phyloP scores from a whole-genome alignment of 495 filamentous ascomycete species.

The Opeltia flavorubescens region DNA sequence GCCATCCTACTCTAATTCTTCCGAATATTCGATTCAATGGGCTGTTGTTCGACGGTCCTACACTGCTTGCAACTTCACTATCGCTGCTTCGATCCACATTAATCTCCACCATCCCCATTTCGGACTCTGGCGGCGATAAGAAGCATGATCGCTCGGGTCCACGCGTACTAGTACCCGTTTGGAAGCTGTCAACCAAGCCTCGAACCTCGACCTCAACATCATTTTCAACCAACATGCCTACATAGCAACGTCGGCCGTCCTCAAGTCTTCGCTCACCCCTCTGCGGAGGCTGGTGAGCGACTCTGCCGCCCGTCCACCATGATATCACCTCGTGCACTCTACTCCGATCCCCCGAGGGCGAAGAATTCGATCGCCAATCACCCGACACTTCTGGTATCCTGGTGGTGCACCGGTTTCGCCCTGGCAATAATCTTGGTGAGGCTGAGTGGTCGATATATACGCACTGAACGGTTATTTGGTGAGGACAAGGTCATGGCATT shows the following conservation, averaged over 20 bases:
- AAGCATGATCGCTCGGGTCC: no score
- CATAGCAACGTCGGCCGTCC: not conserved
- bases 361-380: conserved; percentile 43
- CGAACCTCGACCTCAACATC: no score
- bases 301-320: conserved; percentile 9
- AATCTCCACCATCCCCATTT: no score
- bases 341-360: conserved; percentile 44
- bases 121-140: no score
- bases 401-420: conserved; percentile 84
- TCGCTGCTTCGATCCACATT: no score
- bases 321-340: conserved; percentile 29
- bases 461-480: conserved; percentile 65
- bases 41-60: no score
- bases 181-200: no score
- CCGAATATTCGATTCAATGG: no score
- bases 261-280: conserved; percentile 37
- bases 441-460: conserved; percentile 60
- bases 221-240: not conserved
- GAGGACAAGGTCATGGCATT: conserved; percentile 80
- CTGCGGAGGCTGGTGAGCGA: conserved; percentile 47
- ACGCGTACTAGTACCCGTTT: no score
- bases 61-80: no score
- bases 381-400: conserved; percentile 75
- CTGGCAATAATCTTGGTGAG: conserved; percentile 67
- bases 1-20: no score